These are phyloP conservation scores for Raddia guianensis DNA, from an alignment of 176 grass and related monocot genomes.

Conservation along the genomic window DNA sequence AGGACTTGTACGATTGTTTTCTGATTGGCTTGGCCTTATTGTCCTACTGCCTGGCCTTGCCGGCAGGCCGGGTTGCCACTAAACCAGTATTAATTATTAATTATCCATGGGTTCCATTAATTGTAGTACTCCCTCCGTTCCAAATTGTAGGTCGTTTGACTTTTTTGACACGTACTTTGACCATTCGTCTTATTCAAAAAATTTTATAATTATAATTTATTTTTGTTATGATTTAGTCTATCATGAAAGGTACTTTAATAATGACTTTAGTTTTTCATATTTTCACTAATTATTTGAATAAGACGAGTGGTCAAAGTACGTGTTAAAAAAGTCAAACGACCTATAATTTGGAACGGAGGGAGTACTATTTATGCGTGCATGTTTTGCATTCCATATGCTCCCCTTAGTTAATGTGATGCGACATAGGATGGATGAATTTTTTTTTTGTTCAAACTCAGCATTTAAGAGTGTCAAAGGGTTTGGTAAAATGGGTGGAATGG, in stretches of 20 bases:
- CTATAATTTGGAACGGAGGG: too few relatives aligned
- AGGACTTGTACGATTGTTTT: constrained; percentile 8
- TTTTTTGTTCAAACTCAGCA: background rate
- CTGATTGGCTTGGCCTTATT: constrained; percentile 7
- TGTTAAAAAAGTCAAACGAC: too few relatives aligned
- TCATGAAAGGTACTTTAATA: too few relatives aligned
- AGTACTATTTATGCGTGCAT: background rate
- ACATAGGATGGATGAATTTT: background rate
- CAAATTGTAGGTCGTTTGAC: too few relatives aligned
- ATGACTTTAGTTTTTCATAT: too few relatives aligned
- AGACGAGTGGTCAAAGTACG: too few relatives aligned
- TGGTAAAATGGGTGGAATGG: too few relatives aligned
- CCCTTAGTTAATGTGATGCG: background rate
- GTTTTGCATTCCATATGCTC: background rate
- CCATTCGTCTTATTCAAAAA: too few relatives aligned
- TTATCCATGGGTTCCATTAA: background rate
- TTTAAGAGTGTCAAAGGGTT: background rate
- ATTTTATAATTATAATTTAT: too few relatives aligned
- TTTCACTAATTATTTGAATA: too few relatives aligned
- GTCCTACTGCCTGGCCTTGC: background rate
- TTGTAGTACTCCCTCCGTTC: background rate
- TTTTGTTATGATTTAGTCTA: too few relatives aligned
- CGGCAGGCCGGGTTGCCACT: background rate
- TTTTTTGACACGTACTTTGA: too few relatives aligned
- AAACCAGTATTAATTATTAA: background rate